phyloP scores from a whole-genome alignment of 169 alveolate genomes.

The Plasmodium adleri region DNA sequence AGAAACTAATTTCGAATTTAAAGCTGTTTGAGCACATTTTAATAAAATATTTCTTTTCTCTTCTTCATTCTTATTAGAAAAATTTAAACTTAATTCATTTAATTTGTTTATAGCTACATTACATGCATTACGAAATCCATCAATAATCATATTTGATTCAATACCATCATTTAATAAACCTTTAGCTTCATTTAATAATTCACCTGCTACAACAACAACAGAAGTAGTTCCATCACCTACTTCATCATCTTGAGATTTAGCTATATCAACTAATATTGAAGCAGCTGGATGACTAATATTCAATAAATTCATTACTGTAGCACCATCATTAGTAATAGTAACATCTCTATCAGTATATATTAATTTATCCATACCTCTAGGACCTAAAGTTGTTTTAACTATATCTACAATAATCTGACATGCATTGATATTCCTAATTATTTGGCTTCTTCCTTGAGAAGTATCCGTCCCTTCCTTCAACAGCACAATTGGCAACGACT shows the following conservation, averaged over 20 bases:
- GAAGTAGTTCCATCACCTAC: slow-evolving; percentile 98
- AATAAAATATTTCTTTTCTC: slow-evolving; percentile 91
- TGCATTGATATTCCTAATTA: slow-evolving; percentile 96
- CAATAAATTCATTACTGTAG: slow-evolving; percentile 95
- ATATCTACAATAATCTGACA: slow-evolving; percentile 95
- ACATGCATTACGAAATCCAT: slow-evolving; percentile 95
- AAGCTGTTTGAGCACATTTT: slow-evolving; percentile 98
- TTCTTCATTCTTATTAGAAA: slow-evolving; percentile 82
- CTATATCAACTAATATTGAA: slow-evolving; percentile 95
- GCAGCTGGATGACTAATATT: slow-evolving; percentile 99
- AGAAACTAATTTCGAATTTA: slow-evolving; percentile 96
- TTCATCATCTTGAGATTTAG: slow-evolving; percentile 97
- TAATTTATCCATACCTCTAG: slow-evolving; percentile 99
- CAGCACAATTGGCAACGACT: slow-evolving; percentile 93
- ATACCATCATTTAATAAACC: slow-evolving; percentile 96
- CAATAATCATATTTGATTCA: slow-evolving; percentile 95
- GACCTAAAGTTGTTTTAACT: slow-evolving; percentile 96
- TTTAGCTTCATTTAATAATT: slow-evolving; percentile 95
- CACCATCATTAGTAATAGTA: slow-evolving; percentile 99
- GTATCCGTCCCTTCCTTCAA: slow-evolving; percentile 98
- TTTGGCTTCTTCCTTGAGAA: slow-evolving; percentile 96
- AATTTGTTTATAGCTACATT: slow-evolving; percentile 86
- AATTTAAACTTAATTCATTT: slow-evolving; percentile 83
- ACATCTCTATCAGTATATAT: slow-evolving; percentile 91
- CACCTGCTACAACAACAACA: slow-evolving; percentile 96